A percentile compares a stretch with the other conserved stretches of the same genome.
These are phyloP conservation scores for Termitomyces sp. DNA, from an alignment of 768 basidiomycete genomes.

Conservation along the genomic window DNA sequence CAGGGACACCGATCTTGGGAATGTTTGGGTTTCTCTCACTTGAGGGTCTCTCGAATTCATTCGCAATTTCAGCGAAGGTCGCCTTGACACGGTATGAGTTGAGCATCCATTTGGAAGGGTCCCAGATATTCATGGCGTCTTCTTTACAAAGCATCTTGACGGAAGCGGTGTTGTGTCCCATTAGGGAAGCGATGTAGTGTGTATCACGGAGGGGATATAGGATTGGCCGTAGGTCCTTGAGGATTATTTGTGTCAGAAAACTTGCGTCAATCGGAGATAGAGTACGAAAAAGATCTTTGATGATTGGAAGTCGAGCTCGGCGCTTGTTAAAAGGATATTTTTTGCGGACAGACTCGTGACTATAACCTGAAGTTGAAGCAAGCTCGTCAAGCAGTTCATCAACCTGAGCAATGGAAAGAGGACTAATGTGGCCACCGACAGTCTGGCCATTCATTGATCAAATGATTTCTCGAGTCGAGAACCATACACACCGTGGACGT, in stretches of 20 bases:
- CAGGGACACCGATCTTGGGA: conserved; percentile 53
- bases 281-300: conserved; percentile 53
- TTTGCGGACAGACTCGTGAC: conserved; percentile 39
- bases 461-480: not conserved
- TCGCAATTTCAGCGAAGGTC: conserved; percentile 52
- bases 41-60: conserved; percentile 30
- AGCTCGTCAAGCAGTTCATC: conserved; percentile 71
- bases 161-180: conserved; percentile 51
- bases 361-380: conserved; percentile 60
- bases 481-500: conserved; percentile 31
- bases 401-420: conserved; percentile 42
- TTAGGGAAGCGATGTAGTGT: conserved; percentile 45
- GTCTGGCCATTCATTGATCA: conserved; percentile 14
- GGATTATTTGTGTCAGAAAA: conserved; percentile 79
- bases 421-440: conserved; percentile 27
- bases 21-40: conserved; percentile 19
- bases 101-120: conserved; percentile 49
- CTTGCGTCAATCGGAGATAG: conserved; percentile 61
- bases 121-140: conserved; percentile 72
- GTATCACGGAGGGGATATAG: conserved; percentile 59
- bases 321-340: conserved; percentile 19
- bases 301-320: conserved; percentile 28
- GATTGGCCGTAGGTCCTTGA: conserved; percentile 80
- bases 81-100: conserved; percentile 50
- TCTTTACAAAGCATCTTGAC: conserved; percentile 50